Evolutionary conservation across 2,329 filamentous ascomycete genomes (phyloP).

Genomic region (Nigrospora oryzae): DNA sequence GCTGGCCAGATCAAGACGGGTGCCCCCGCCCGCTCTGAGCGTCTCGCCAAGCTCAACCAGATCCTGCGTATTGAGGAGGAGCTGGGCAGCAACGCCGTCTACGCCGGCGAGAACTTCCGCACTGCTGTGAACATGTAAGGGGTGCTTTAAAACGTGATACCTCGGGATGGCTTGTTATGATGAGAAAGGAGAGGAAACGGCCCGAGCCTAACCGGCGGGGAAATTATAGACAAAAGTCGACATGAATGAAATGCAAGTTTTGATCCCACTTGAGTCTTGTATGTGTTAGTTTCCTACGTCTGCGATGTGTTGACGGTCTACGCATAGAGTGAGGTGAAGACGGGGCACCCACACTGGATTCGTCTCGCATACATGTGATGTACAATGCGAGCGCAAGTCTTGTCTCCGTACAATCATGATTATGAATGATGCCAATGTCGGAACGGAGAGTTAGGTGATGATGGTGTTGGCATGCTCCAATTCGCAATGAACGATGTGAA

Average conservation of each 20-base stretch:
- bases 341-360: too few relatives aligned
- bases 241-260: conserved; percentile 3
- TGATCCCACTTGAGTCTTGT: background rate
- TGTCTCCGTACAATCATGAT: too few relatives aligned
- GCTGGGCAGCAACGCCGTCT: conserved; percentile 84
- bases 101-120: conserved; percentile 89
- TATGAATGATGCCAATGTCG: too few relatives aligned
- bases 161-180: conserved; percentile 5
- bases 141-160: background rate
- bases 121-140: conserved; percentile 77
- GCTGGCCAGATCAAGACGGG: conserved; percentile 98
- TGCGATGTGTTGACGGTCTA: too few relatives aligned
- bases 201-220: conserved; percentile 4
- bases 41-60: conserved; percentile 99
- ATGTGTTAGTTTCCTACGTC: too few relatives aligned
- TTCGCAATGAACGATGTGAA: too few relatives aligned
- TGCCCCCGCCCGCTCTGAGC: conserved; percentile 92
- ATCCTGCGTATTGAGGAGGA: conserved; percentile 99
- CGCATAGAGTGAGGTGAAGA: too few relatives aligned
- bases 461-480: too few relatives aligned
- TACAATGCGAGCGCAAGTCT: too few relatives aligned
- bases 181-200: conserved; percentile 6
- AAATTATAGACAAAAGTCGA: conserved; percentile 8
- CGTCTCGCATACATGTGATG: too few relatives aligned
- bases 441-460: too few relatives aligned